phyloP scores from a whole-genome alignment of 495 filamentous ascomycete species.

The Daldinia loculata region DNA sequence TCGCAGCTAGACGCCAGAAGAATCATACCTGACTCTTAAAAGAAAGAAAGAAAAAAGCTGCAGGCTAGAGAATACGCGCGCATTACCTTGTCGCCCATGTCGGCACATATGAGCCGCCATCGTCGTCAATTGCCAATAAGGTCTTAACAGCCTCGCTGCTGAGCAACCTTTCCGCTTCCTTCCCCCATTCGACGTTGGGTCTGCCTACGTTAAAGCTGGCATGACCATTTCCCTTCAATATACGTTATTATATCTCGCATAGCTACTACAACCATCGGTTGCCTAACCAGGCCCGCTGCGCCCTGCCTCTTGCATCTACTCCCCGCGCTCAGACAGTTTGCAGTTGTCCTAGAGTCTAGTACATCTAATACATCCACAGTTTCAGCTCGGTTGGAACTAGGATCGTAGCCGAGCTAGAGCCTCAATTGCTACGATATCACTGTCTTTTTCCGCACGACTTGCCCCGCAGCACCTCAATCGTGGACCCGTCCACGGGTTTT shows the following conservation, averaged over 20 bases:
- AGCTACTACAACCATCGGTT: slow-evolving; percentile 24
- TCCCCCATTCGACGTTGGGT: slow-evolving; percentile 34
- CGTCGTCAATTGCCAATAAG: slow-evolving; percentile 37
- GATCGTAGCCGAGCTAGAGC: slow-evolving; percentile 22
- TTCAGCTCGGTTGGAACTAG: slow-evolving; percentile 20
- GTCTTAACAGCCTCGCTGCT: slow-evolving; percentile 36
- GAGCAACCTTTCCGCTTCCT: slow-evolving; percentile 26
- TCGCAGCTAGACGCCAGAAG: slow-evolving; percentile 28
- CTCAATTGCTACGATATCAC: slow-evolving; percentile 30
- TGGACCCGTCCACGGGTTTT: slow-evolving; percentile 6
- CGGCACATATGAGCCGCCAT: slow-evolving; percentile 34
- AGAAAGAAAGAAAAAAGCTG: slow-evolving; percentile 1
- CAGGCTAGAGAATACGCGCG: slow-evolving; percentile 17
- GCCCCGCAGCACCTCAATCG: slow-evolving; percentile 20
- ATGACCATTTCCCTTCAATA: slow-evolving; percentile 29
- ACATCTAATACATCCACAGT: slow-evolving; percentile 8
- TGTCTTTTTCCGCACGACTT: slow-evolving; percentile 13
- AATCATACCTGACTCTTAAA: slow-evolving; percentile 27
- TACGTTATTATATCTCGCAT: slow-evolving; percentile 31
- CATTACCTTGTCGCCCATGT: slow-evolving; percentile 19
- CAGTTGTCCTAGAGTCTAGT: slow-evolving; percentile 11
- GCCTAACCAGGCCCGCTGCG: slow-evolving; percentile 15
- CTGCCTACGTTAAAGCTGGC: slow-evolving; percentile 30
- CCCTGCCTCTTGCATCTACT: slow-evolving; percentile 31
- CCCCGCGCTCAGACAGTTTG: slow-evolving; percentile 22